Evolutionary conservation across 2,329 filamentous ascomycete species (phyloP).

Genomic region (Hymenoscyphus albidus): DNA sequence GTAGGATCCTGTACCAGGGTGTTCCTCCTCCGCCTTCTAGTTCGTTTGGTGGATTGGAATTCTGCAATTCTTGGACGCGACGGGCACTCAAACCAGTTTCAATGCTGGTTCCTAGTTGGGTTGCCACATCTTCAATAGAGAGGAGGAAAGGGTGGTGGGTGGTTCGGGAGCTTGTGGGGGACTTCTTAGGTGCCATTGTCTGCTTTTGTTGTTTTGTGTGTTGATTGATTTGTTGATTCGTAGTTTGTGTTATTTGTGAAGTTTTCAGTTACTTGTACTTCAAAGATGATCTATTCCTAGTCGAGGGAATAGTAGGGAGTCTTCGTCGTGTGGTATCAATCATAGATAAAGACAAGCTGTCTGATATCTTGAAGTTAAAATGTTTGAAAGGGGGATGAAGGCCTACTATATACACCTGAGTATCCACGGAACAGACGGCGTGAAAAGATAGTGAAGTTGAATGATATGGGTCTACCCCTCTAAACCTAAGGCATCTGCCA

Average conservation of each 20-base stretch:
- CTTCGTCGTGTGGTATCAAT: slow-evolving; percentile 10
- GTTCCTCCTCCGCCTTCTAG: slow-evolving; percentile 66
- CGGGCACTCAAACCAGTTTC: slow-evolving; percentile 62
- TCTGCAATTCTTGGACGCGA: slow-evolving; percentile 56
- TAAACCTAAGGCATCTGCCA: not conserved
- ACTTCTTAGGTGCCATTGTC: slow-evolving; percentile 22
- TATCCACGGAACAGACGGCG: not conserved
- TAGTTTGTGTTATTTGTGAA: not conserved
- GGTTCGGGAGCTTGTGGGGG: slow-evolving; percentile 11
- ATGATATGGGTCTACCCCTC: not conserved
- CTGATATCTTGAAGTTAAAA: not conserved
- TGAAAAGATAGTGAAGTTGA: not conserved
- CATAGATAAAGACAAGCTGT: slow-evolving; percentile 5
- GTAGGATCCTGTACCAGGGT: slow-evolving; percentile 66
- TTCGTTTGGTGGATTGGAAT: slow-evolving; percentile 64
- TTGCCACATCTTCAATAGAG: slow-evolving; percentile 56
- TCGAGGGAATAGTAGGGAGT: slow-evolving; percentile 35
- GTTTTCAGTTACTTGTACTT: slow-evolving; percentile 6
- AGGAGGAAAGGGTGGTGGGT: slow-evolving; percentile 58
- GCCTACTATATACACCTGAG: not conserved
- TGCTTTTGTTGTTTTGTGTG: not conserved
- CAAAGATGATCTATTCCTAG: slow-evolving; percentile 28
- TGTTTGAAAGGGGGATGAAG: not conserved
- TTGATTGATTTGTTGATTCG: not conserved
- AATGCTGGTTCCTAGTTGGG: slow-evolving; percentile 57